These are phyloP conservation scores for Gastrolobium bilobum DNA, from an alignment of 306 rosid genomes.

Conservation along the genomic window DNA sequence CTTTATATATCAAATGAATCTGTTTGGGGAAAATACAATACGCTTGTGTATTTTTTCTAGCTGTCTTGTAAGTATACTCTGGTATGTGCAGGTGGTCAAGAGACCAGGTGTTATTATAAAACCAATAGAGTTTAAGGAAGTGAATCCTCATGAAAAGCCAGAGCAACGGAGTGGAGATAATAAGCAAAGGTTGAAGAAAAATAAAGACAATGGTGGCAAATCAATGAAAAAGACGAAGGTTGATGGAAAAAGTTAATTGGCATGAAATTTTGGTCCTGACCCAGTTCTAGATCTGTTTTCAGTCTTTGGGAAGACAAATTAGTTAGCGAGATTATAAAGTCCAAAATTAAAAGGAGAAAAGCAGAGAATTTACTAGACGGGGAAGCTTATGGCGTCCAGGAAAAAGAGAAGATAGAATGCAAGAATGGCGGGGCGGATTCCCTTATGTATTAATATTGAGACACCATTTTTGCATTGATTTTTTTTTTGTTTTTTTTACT, in stretches of 20 bases:
- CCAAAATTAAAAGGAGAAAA: background rate
- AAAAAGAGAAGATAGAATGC: background rate
- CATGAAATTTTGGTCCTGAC: slow-evolving; percentile 31
- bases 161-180: slow-evolving; percentile 61
- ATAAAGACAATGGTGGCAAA: slow-evolving; percentile 52
- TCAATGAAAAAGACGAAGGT: slow-evolving; percentile 55
- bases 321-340: background rate
- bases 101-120: slow-evolving; percentile 81
- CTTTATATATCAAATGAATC: background rate
- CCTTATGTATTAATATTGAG: background rate
- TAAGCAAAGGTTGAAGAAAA: slow-evolving; percentile 56
- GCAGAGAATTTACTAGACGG: background rate
- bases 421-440: background rate
- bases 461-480: too few species aligned
- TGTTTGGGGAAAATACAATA: background rate
- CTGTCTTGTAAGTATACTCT: slow-evolving; percentile 13
- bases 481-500: too few species aligned
- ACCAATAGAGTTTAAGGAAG: slow-evolving; percentile 78
- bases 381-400: background rate
- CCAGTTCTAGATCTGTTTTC: slow-evolving; percentile 42
- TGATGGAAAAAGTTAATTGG: slow-evolving; percentile 14
- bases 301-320: slow-evolving; percentile 20
- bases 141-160: slow-evolving; percentile 65
- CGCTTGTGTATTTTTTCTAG: background rate
- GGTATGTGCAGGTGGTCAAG: slow-evolving; percentile 78